Evolutionary conservation across 306 rosid species (phyloP), one percentile per base, ranked within the genome.

Genomic region (Vigna mungo): DNA sequence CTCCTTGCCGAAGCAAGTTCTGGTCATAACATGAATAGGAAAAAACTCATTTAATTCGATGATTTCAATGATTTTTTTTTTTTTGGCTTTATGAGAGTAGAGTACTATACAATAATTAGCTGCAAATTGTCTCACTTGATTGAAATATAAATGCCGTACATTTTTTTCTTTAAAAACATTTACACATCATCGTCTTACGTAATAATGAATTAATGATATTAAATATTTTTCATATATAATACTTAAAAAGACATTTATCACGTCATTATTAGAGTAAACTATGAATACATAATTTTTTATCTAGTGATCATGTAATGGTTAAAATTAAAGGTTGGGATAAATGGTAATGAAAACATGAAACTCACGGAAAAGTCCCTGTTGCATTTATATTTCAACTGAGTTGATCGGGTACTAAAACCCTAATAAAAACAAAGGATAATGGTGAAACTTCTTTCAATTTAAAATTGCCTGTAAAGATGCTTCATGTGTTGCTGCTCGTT

Each of bases 401-500:
- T 44, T 32, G 84, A 65, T 65, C 49, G 74, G 74, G 62, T 30
- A 16, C 71, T 56, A 63, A 80, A 66, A 80, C 25, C 70, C 75
- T 67, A 56, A 16, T 58, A 74, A 67, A 72, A 68, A 36, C 80
- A 74, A 81, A 81, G 21, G 76, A 30, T 39, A 74, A 65, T n/a
- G 47, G 51, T 58, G 70, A 74, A 67, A 74, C 76, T 75, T 74
- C 79, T 2, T 70, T 63, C 20, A 67, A 71, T 52, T 64, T 67
- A 66, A 36, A 48, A 75, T 78, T 86, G 53, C 97, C 97, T 95
- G 99, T 78, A 95, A 81, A 80, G 97, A 88, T 68, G 99, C 99
- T 87, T 95, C 97, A 68, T 95, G 99, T 49, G 99, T 95, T 82
- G 99, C 97, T 13, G 99, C 99, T 82, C 99, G 89, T 88, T 95